phyloP scores from a whole-genome alignment of 106 monocot species.

The Narthecium ossifragum region DNA sequence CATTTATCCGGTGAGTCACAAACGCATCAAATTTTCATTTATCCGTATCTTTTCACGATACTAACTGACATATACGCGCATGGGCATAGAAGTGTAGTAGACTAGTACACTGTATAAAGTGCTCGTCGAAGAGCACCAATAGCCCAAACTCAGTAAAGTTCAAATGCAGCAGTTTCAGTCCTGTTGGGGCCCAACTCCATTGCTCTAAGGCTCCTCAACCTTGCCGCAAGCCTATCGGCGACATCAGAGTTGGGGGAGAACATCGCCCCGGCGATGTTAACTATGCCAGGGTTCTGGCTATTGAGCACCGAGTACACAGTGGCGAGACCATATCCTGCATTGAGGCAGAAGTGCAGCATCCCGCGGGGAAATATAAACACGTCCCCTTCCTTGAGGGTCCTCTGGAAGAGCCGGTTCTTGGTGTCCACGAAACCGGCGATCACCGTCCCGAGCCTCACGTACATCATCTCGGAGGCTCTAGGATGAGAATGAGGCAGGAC shows the following conservation, averaged over 20 bases:
- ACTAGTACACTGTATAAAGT: too few relatives aligned
- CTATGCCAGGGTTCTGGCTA: conserved; percentile 31
- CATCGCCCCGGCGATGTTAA: conserved; percentile 9
- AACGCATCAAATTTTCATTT: too few relatives aligned
- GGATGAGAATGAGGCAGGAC: conserved; percentile 27
- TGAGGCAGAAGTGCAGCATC: conserved; percentile 22
- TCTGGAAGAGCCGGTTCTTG: conserved; percentile 13
- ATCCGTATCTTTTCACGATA: too few relatives aligned
- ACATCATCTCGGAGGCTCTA: conserved; percentile 23
- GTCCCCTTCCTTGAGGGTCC: conserved; percentile 17
- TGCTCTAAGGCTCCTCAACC: too few relatives aligned
- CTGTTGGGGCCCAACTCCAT: too few relatives aligned
- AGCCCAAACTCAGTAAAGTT: too few relatives aligned
- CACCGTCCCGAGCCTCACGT: conserved; percentile 3
- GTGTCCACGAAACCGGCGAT: conserved; percentile 17
- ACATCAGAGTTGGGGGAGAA: conserved; percentile 8
- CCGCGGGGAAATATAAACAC: conserved; percentile 26
- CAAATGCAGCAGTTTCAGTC: too few relatives aligned
- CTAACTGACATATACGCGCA: too few relatives aligned
- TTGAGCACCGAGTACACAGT: conserved; percentile 12
- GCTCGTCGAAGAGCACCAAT: too few relatives aligned
- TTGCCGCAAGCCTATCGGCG: too few relatives aligned
- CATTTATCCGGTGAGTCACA: too few relatives aligned
- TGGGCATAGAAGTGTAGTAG: too few relatives aligned
- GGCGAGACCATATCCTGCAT: conserved; percentile 15